Base-by-base conservation (phyloP, 2,329 filamentous ascomycete genomes). In the Exophiala sp. region DNA sequence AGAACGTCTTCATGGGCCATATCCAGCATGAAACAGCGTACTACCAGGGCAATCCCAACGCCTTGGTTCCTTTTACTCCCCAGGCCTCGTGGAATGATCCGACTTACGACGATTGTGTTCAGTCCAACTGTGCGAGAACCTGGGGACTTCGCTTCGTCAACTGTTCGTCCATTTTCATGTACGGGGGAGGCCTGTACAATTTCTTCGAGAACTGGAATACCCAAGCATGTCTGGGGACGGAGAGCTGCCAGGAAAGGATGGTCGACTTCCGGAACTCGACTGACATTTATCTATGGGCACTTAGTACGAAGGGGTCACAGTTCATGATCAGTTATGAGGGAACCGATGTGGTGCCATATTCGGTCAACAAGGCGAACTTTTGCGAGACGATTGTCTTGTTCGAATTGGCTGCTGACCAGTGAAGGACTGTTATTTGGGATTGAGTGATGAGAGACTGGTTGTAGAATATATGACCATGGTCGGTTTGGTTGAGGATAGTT, bases 11-110 rank as follows among this genome's bases (percentile, higher is more conserved):
- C 64, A 76, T 81, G 61, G 81, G 80, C 14, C 74, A 81, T 59
- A 77, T 82, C 41, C 83, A 88, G 63, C 82, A 82, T 43, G 83
- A 87, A 65, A 82, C 83, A 3, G 78, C 83, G 0, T 88, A 88
- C 67, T 86, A 79, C 66, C 83, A 87, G 64, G 79, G 82, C 19
- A 79, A 77, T 61, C 83, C 83, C 0, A 69, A 68, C 39, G 79
- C 82, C 0, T 72, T 74, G 0, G 68, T 69, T 6, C 83, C 81
- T 1, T 86, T 85, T 66, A 67, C 62, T 1, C 59, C 68, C 0
- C 67, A 71, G 16, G 37, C 65, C 1, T 61, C 68, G 10, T 65
- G 75, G 47, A 64, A 70, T 50, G 77, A 82, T 55, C 78, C 77
- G 0, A 69, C 70, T 65, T 86, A 75, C 8, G 38, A 60, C 0